Evolutionary conservation across 129 eudicot species (phyloP), one percentile per base, ranked within the genome.

Genomic region (Saussurea involucrata): DNA sequence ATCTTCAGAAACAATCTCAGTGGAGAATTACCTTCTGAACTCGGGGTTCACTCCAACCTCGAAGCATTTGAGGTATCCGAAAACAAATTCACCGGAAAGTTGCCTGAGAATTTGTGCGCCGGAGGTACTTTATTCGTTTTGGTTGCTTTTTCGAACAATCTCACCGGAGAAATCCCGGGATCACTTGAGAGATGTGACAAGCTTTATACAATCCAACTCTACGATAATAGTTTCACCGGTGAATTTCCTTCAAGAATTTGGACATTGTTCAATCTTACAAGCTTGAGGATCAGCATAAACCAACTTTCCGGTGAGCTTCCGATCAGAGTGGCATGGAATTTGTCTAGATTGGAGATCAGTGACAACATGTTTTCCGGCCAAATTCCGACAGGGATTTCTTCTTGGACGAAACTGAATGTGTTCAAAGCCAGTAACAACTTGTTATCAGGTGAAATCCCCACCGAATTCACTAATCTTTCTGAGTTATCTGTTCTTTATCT

Each of bases 281-380:
- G 73, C 60, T 66, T 91, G 79, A 73, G 71, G 80, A 74, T 94
- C 28, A 80, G 85, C 61, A 44, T 75, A 64, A 94, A 93, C 78
- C 83, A 69, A 9, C 86, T 93, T 65, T 80, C 91, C 18, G 98
- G 98, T 10, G 73, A 82, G 74, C 87, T 93, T 42, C 97, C 98
- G 2, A 71, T 28, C 17, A 81, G 75, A 36, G 63, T 91, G 24
- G 79, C 97, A 7, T 75, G 88, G 94, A 92, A 88, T 72, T 49
- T 95, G 63, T 79, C 95, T 0, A 72, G 96, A 37, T 72, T 95
- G 63, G 99, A 95, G 83, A 85, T 95, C 22, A 85, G 78, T 77
- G 78, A 92, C 83, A 95, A 95, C 84, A 89, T 73, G 71, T 92
- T 95, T 77, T 86, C 91, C 0, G 99, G 99, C 5, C 29, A 46